Conservation (phyloP, 768 basidiomycete species). For the Megacollybia marginata region DNA sequence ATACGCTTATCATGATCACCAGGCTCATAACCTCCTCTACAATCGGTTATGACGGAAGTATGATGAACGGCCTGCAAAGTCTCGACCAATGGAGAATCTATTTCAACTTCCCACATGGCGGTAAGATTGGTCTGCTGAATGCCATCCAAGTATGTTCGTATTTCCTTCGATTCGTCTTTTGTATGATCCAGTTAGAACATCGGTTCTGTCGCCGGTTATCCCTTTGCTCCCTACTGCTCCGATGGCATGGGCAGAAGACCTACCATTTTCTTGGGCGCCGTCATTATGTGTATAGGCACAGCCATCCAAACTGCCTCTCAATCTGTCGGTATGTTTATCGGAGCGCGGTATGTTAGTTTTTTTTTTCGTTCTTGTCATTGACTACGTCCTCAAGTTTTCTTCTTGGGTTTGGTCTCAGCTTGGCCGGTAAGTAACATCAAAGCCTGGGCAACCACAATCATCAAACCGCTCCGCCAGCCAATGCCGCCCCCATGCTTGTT, state of each 20-base stretch:
- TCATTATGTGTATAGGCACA: constrained; percentile 39
- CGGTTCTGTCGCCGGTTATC: constrained; percentile 39
- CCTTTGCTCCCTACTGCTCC: constrained; percentile 38
- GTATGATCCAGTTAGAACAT: constrained; percentile 30
- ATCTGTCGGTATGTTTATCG: constrained; percentile 30
- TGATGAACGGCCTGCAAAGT: constrained; percentile 52
- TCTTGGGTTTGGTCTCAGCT: constrained; percentile 40
- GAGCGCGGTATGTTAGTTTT: constrained; percentile 25
- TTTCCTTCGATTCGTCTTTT: not conserved
- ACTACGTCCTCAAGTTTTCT: constrained; percentile 2
- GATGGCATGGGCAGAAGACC: constrained; percentile 37
- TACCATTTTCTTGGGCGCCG: constrained; percentile 35
- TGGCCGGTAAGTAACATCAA: constrained; percentile 25
- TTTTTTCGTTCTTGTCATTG: not conserved
- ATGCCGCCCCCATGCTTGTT: constrained; percentile 39
- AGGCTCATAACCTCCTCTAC: constrained; percentile 41
- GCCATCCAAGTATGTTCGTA: constrained; percentile 32
- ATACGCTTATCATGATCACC: not conserved
- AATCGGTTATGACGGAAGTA: constrained; percentile 44
- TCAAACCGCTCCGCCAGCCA: constrained; percentile 16
- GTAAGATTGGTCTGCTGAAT: constrained; percentile 38
- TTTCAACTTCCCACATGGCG: constrained; percentile 34
- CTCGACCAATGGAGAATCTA: constrained; percentile 37
- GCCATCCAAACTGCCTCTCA: constrained; percentile 28
- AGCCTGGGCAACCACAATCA: constrained; percentile 10